These are phyloP conservation scores for Populus hybrid DNA, from an alignment of 441 rosid genomes.

Conservation along the genomic window DNA sequence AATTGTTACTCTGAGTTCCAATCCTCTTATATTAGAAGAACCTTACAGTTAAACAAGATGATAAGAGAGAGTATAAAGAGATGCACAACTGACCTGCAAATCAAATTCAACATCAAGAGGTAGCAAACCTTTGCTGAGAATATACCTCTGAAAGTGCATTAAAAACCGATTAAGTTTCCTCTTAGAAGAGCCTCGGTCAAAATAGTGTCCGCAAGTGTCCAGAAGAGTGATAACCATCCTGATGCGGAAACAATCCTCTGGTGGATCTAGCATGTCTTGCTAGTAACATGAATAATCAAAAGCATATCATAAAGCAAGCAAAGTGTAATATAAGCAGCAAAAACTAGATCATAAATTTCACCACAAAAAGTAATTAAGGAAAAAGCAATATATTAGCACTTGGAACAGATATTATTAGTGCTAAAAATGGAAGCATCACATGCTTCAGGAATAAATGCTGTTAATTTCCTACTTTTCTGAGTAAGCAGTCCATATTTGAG, in stretches of 20 bases:
- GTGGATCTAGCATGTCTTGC: conserved; percentile 93
- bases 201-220: conserved; percentile 97
- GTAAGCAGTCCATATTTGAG: neutral
- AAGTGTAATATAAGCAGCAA: neutral
- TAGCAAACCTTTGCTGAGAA: conserved; percentile 74
- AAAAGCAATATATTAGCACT: neutral
- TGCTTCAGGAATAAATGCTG: neutral
- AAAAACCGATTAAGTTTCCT: conserved; percentile 93
- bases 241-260: conserved; percentile 94
- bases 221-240: conserved; percentile 92
- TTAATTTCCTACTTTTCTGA: neutral
- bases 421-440: neutral
- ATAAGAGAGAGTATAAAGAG: neutral
- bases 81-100: conserved; percentile 53
- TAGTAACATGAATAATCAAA: conserved; percentile 32
- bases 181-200: conserved; percentile 95
- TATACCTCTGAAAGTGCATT: conserved; percentile 89
- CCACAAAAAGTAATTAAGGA: neutral
- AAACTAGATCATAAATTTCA: neutral
- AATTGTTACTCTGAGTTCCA: neutral
- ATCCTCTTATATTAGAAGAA: neutral
- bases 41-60: neutral
- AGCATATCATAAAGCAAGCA: conserved; percentile 8
- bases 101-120: conserved; percentile 97
- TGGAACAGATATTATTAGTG: neutral